A percentile compares a stretch with the other conserved stretches of the same genome.
Conservation (phyloP, 331 rosid species). For the Erythrophleum ivorense region DNA sequence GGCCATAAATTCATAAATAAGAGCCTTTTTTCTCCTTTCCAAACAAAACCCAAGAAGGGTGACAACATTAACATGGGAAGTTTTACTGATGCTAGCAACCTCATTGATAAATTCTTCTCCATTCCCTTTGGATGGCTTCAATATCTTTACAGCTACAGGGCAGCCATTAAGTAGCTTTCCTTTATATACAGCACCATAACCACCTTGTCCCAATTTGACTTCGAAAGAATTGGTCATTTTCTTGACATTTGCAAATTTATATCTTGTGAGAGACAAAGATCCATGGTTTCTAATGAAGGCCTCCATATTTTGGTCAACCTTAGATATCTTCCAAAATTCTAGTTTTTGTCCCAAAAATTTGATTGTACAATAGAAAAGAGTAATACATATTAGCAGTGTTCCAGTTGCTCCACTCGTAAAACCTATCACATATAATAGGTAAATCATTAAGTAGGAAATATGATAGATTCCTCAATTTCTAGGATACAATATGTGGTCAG, state of each 20-base stretch:
- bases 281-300: constrained; percentile 36
- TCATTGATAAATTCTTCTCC: constrained; percentile 55
- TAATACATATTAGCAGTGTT: neutral
- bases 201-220: constrained; percentile 55
- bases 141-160: constrained; percentile 50
- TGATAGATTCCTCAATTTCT: neutral
- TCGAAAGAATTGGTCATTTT: constrained; percentile 51
- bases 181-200: constrained; percentile 55
- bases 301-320: constrained; percentile 29
- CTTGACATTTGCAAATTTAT: constrained; percentile 39
- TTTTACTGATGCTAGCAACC: constrained; percentile 58
- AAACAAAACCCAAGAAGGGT: constrained; percentile 53
- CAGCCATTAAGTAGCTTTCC: constrained; percentile 39
- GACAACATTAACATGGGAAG: constrained; percentile 58
- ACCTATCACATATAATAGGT: neutral
- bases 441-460: neutral
- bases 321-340: neutral
- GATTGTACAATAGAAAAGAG: neutral
- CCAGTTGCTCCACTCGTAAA: neutral
- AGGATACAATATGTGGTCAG: neutral
- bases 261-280: constrained; percentile 36
- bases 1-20: constrained; percentile 51
- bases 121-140: constrained; percentile 44
- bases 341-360: neutral
- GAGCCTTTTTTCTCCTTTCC: constrained; percentile 36